Percentiles rank a stretch among this genome's conserved stretches.
Conservation (phyloP, 345 rosid genomes). For the Dipteronia sinensis region DNA sequence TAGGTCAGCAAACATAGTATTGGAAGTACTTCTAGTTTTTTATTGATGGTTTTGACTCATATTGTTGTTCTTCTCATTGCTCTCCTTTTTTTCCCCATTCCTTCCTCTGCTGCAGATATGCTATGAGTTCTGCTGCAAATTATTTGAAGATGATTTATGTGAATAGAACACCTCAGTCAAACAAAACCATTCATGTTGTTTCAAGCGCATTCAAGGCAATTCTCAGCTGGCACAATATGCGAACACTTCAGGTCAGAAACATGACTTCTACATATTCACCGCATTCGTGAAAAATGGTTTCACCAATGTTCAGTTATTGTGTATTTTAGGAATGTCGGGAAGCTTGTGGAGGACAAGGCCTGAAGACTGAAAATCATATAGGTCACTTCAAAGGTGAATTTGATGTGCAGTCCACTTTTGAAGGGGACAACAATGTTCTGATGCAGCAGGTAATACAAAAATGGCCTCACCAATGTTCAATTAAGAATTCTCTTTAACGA, state of each 20-base stretch:
- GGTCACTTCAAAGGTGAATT: conserved; percentile 87
- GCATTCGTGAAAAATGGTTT: background rate
- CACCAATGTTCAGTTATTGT: background rate
- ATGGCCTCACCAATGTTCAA: too few relatives aligned
- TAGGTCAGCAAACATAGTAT: background rate
- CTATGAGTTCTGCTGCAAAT: conserved; percentile 77
- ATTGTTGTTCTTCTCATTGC: background rate
- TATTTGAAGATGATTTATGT: conserved; percentile 73
- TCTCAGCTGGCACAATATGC: conserved; percentile 90
- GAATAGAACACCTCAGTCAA: conserved; percentile 79
- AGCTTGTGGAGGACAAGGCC: conserved; percentile 96
- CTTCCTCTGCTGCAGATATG: conserved; percentile 51
- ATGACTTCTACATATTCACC: background rate
- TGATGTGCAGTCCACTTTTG: conserved; percentile 92
- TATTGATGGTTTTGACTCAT: background rate
- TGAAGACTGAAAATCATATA: conserved; percentile 84
- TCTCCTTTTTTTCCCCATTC: background rate
- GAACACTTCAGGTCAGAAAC: conserved; percentile 80
- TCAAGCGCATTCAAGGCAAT: conserved; percentile 86
- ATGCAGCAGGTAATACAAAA: conserved; percentile 82
- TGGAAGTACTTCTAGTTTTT: background rate
- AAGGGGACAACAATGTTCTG: conserved; percentile 88
- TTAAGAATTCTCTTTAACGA: background rate
- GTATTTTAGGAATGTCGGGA: conserved; percentile 87
- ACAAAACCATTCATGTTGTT: conserved; percentile 74